Base-by-base conservation (phyloP, 306 rosid species). In the Gleditsia sinensis region DNA sequence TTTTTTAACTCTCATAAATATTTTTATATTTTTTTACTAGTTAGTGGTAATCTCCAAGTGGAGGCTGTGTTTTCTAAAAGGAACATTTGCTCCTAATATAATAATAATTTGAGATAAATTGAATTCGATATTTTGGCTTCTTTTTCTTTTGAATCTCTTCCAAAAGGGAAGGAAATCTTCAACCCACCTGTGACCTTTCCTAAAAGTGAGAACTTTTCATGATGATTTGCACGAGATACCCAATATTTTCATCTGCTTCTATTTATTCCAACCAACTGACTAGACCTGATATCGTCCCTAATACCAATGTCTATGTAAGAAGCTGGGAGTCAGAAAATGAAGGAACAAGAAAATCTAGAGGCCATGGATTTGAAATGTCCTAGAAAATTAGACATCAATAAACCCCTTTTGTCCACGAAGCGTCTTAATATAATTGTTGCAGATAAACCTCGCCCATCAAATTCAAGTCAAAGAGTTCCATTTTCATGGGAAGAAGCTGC, bases 401-500 rank as follows among this genome's bases (percentile, higher is more conserved):
- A 86, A 23, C 92, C 94, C 0, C 89, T 91, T 17, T 75, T 94
- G 62, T 89, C 98, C 3, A 91, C 89, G 6, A 80, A 91, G 60
- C 94, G 91, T 6, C 55, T 46, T 7, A 75, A 75, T n/a, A 39
- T 69, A 7, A 14, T 53, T 4, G 65, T 59, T 20, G 67, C 67
- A 36, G 85, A 67, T 11, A 45, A 75, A n/a, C 76, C 80, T 61
- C 78, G 69, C 73, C 17, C 74, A 3, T 27, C 78, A 42, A 81
- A 46, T 8, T 25, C 88, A 11, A 87, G 85, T 46, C 82, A 85
- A 17, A 66, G 92, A 49, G 79, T 94, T 76, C 98, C 98, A 4
- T 94, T 94, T 79, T 91, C 94, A 0, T 94, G 94, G 96, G 98
- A 94, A 68, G 80, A 76, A 82, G 83, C 85, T 53, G 86, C 98